Base-by-base conservation (phyloP, 148 eudicot species). In the Rhododendron kiyosumense region DNA sequence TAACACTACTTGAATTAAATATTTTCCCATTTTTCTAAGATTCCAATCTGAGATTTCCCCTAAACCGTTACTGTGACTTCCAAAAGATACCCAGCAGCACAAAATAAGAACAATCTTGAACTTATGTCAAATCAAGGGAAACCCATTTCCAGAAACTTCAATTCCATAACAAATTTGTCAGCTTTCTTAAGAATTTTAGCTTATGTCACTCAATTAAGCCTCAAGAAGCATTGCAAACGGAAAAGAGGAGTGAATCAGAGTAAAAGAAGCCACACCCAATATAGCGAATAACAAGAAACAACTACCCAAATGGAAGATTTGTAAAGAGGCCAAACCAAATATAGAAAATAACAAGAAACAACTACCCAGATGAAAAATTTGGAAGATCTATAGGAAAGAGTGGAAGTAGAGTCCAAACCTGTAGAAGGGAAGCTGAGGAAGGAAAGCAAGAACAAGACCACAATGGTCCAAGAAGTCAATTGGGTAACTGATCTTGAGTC, bases 341-440 rank as follows among this genome's bases (percentile, higher is more conserved):
- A 11, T 34, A 81, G 18, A 48, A 65, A 15, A 28, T 26, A 83
- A 49, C 79, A 84, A 84, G 48, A 75, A 49, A 83, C n/a, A 18
- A 43, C 78, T 17, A 26, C 59, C 49, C 13, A 46, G 38, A 34
- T 36, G 17, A 12, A 73, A 15, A 76, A 5, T 69, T 24, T 22
- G 79, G 24, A 69, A 83, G 85, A 69, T 69, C 52, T 24, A 13
- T 1, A 36, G 13, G 34, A 61, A 11, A 36, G 63, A 78, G 48
- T 22, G n/a, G 63, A 46, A 52, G 48, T 36, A 86, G 41, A 14
- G 75, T 71, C 28, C 82, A 41, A 52, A 92, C 93, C 93, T 85
- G 93, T 88, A 20, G 92, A 81, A 84, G 86, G 85, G 28, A 92
- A 93, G 86, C 83, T 75, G 75, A 78, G 86, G 87, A 80, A 87